Evolutionary conservation across 1,284 basidiomycete genomes (phyloP), one percentile per base, ranked within the genome.

Genomic region (Mycosarcoma maydis): DNA sequence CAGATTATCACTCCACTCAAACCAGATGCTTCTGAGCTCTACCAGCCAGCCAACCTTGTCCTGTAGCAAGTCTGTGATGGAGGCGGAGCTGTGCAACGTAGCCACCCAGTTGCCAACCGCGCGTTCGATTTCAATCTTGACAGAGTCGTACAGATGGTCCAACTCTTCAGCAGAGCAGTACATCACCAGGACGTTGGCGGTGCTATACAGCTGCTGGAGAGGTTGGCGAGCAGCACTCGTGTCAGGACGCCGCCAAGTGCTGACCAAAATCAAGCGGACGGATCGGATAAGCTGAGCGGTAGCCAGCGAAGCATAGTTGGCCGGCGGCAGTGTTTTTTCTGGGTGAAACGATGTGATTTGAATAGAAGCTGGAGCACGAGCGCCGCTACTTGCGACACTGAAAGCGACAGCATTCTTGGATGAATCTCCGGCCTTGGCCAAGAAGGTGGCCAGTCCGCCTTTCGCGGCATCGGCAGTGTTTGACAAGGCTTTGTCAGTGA

Each of bases 71-170:
- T 45, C 45, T 23, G 65, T 50, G 50, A 46, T 45, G 19, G 69
- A 45, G 3, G 51, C 65, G 6, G 58, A 44, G 38, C 60, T 56
- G 16, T 60, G 41, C 14, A 78, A 51, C 14, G 50, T 14, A 16
- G 38, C 23, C 7, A 70, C 70, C 14, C 55, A 44, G 22, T 48
- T 52, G 19, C 73, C 67, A 10, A 60, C 68, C 4, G 69, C 72
- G 5, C 75, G 52, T 52, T 78, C 75, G 17, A 75, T 42, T 24
- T 75, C 76, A 47, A 75, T 72, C 75, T 70, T 73, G 50, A 77
- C 46, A 13, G 57, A 40, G 27, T 76, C 73, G 57, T 75, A 78
- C 2, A 78, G 61, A 17, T 66, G 64, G 8, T 49, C 44, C 22
- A 66, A 23, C 0, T 32, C n/a, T 26, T 57, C 29, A 13, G 30